Conservation (phyloP, 148 eudicot genomes). For the Rhododendron henanense region DNA sequence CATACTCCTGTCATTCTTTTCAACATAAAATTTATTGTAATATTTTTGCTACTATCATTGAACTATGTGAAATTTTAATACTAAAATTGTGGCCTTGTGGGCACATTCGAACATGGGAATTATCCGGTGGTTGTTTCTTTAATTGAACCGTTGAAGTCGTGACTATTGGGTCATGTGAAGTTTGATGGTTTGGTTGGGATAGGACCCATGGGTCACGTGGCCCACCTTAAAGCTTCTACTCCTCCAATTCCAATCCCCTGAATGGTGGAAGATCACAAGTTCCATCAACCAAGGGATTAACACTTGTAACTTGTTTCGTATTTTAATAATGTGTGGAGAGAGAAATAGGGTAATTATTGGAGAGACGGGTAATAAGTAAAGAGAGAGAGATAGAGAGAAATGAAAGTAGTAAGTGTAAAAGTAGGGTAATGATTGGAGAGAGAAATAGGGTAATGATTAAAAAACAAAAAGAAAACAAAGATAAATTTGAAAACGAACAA, state of each 20-base stretch:
- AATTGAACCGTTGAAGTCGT: neutral
- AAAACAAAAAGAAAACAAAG: too few species aligned
- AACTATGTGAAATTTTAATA: neutral
- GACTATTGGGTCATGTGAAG: neutral
- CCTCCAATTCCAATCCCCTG: neutral
- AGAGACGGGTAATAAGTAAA: too few species aligned
- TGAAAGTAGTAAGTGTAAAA: too few species aligned
- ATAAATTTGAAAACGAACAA: too few species aligned
- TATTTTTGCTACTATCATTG: neutral
- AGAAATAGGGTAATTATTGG: too few species aligned
- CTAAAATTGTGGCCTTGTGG: neutral
- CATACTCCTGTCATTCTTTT: neutral
- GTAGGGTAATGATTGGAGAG: too few species aligned
- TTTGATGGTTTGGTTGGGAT: neutral
- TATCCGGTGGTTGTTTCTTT: neutral
- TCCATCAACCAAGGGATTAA: too few species aligned
- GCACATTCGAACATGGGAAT: neutral
- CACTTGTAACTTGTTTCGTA: too few species aligned
- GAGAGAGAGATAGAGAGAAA: too few species aligned
- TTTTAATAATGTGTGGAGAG: too few species aligned
- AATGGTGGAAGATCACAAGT: too few species aligned
- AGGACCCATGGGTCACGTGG: conserved; percentile 3
- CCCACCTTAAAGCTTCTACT: neutral
- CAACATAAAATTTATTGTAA: neutral
- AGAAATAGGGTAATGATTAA: too few species aligned